A percentile compares a stretch with the other conserved stretches of the same genome.
Conservation (phyloP, 192 early-diverging fungal species). For the Gigaspora rosea region DNA sequence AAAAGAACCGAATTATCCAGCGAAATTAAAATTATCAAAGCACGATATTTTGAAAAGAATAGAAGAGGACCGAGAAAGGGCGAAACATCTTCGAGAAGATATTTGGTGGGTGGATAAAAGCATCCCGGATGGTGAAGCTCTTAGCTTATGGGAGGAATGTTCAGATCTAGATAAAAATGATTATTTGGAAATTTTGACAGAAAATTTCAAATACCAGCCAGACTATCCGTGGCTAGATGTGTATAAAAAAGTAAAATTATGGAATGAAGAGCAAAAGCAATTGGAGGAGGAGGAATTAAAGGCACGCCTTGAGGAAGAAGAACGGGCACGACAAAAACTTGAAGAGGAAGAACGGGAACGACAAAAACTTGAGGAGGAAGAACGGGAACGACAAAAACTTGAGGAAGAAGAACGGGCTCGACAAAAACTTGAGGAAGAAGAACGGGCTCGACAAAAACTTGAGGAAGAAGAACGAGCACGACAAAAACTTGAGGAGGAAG, state of each 20-base stretch:
- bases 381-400: not conserved
- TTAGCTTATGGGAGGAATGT: constrained; percentile 48
- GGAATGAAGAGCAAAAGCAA: constrained; percentile 2
- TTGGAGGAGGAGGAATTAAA: not conserved
- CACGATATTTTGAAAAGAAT: constrained; percentile 57
- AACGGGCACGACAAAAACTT: not conserved
- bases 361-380: not conserved
- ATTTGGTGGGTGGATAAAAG: constrained; percentile 57
- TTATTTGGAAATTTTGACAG: constrained; percentile 42
- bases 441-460: not conserved
- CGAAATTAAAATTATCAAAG: constrained; percentile 39
- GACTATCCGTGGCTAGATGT: constrained; percentile 38
- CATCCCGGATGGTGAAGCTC: constrained; percentile 45
- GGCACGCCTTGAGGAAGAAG: not conserved
- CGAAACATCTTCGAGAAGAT: constrained; percentile 58
- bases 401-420: not conserved
- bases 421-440: not conserved
- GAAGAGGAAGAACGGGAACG: not conserved
- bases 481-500: not conserved
- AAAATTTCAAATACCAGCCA: constrained; percentile 43
- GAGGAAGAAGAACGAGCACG: not conserved
- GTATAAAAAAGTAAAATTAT: constrained; percentile 28
- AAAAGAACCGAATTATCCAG: not conserved
- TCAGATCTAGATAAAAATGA: constrained; percentile 52
- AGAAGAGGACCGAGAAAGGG: constrained; percentile 61